phyloP scores from a whole-genome alignment of 257 asterid genomes.

The Perilla frutescens region DNA sequence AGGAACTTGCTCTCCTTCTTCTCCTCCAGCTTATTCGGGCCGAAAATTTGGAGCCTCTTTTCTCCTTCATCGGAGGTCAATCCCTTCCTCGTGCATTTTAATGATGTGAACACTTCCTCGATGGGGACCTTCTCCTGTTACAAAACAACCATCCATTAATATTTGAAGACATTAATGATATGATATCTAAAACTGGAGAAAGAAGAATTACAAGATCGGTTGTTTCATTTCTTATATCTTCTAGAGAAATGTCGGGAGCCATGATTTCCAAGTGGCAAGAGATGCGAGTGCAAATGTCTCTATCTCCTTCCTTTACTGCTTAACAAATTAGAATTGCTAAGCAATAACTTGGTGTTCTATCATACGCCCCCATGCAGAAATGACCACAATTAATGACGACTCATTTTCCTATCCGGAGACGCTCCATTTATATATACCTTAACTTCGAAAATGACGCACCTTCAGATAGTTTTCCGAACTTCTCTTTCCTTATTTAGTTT shows the following conservation, averaged over 20 bases:
- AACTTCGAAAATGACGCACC: conserved; percentile 33
- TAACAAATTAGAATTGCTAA: background rate
- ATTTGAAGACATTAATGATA: too few relatives aligned
- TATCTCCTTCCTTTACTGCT: conserved; percentile 36
- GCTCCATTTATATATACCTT: conserved; percentile 9
- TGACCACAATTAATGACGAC: conserved; percentile 18
- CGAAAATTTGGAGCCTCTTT: conserved; percentile 47
- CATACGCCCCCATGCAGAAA: conserved; percentile 24
- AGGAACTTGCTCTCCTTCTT: conserved; percentile 55
- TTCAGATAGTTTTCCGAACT: conserved; percentile 18
- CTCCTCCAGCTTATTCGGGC: conserved; percentile 59
- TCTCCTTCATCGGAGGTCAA: conserved; percentile 50
- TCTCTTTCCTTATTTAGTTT: background rate
- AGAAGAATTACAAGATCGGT: conserved; percentile 58
- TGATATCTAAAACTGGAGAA: too few relatives aligned
- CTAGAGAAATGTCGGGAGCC: conserved; percentile 56
- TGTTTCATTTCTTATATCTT: conserved; percentile 63
- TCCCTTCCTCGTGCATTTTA: conserved; percentile 56
- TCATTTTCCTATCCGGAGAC: background rate
- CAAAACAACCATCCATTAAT: background rate
- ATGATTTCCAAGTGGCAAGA: conserved; percentile 48
- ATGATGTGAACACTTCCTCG: conserved; percentile 50
- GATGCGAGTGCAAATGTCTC: conserved; percentile 47
- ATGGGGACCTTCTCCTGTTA: conserved; percentile 51
- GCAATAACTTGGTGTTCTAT: conserved; percentile 1